A percentile compares a stretch with the other conserved stretches of the same genome.
Conservation (phyloP, 257 asterid genomes). For the Petunia axillaris region DNA sequence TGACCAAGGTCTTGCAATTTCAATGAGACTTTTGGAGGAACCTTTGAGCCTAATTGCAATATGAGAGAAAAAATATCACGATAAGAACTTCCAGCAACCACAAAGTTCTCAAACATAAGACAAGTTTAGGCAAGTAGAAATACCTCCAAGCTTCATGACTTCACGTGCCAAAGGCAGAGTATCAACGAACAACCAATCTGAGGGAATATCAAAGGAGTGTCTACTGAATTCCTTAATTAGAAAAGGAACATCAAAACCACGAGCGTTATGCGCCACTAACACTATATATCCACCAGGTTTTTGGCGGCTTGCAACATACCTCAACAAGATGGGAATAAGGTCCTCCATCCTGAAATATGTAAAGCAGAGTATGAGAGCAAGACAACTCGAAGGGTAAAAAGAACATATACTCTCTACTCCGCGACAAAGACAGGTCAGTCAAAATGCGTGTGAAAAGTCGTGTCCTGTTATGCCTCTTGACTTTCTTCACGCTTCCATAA, state of each 20-base stretch:
- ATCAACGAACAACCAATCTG: slow-evolving; percentile 71
- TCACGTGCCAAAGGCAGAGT: slow-evolving; percentile 76
- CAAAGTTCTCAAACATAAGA: neutral
- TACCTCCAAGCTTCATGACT: slow-evolving; percentile 68
- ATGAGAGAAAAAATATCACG: slow-evolving; percentile 19
- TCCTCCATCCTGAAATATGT: slow-evolving; percentile 84
- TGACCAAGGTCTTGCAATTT: slow-evolving; percentile 70
- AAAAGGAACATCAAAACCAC: slow-evolving; percentile 80
- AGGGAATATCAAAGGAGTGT: slow-evolving; percentile 70
- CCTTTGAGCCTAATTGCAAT: slow-evolving; percentile 53
- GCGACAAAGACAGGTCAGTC: neutral
- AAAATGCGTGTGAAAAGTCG: neutral
- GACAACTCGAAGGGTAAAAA: neutral
- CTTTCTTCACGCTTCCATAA: neutral
- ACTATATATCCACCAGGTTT: slow-evolving; percentile 78
- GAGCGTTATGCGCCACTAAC: slow-evolving; percentile 80
- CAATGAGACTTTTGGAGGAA: slow-evolving; percentile 43
- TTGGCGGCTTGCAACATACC: slow-evolving; percentile 74
- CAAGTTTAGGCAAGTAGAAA: neutral
- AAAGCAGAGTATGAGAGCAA: slow-evolving; percentile 29
- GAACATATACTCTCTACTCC: neutral
- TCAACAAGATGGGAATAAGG: slow-evolving; percentile 72
- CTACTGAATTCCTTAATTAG: slow-evolving; percentile 67
- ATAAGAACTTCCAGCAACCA: neutral
- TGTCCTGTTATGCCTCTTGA: neutral